Percentiles rank a stretch among this genome's conserved stretches.
These are phyloP conservation scores for Loxodes magnus DNA, from an alignment of 73 alveolate species.

Conservation along the genomic window DNA sequence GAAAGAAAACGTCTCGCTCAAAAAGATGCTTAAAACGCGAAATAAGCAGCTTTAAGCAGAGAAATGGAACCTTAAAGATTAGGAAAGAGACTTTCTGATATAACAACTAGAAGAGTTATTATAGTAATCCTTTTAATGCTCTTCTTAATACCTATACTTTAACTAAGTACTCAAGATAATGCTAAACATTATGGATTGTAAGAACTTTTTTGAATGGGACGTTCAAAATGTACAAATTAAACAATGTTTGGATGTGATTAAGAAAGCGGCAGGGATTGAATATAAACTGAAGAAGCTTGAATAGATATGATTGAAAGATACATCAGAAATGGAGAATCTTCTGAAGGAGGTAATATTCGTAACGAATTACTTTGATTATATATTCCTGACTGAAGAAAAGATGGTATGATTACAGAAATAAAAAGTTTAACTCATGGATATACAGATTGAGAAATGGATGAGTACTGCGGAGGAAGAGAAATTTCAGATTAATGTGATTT, in stretches of 20 bases:
- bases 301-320: conserved; percentile 22
- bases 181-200: conserved; percentile 34
- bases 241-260: conserved; percentile 13
- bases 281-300: conserved; percentile 42
- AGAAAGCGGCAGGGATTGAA: conserved; percentile 13
- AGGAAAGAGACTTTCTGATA: conserved; percentile 78
- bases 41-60: conserved; percentile 62
- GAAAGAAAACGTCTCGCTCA: conserved; percentile 49
- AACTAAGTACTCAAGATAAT: conserved; percentile 9
- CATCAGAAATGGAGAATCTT: conserved; percentile 11
- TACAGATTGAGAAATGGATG: conserved; percentile 23
- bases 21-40: conserved; percentile 46
- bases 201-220: conserved; percentile 54
- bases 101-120: conserved; percentile 85
- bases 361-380: conserved; percentile 41
- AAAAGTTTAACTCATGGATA: background rate
- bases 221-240: conserved; percentile 25
- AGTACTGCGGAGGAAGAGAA: background rate
- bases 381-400: conserved; percentile 28
- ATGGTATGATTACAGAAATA: conserved; percentile 23
- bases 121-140: conserved; percentile 75
- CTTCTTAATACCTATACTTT: conserved; percentile 59
- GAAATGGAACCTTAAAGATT: conserved; percentile 32
- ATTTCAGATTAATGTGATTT: conserved; percentile 7
- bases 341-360: conserved; percentile 19